Base-by-base conservation (phyloP, 106 monocot genomes). In the Dendrobium catenatum region DNA sequence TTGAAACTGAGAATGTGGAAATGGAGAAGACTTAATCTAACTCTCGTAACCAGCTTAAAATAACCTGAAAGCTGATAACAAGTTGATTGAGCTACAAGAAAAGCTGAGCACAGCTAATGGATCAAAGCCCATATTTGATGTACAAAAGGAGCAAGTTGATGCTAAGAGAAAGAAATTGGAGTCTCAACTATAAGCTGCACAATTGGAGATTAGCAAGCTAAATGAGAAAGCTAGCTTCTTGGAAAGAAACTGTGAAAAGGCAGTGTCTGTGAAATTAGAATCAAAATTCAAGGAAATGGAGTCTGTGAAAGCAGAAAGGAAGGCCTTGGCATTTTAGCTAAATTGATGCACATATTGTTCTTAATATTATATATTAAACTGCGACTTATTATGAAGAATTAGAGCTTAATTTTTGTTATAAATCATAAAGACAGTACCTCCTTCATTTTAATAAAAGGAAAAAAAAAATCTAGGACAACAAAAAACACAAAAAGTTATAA, bases 101-200 rank as follows among this genome's bases (percentile, higher is more conserved):
- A 31, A 86, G 9, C 55, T 86, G 24, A 78, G 81, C 17, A 66
- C 46, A n/a, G 79, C 78, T 7, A 51, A 82, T 51, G 80, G 72
- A 47, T 83, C 79, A 33, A 86, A 84, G 75, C 82, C 77, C 46
- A 33, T 40, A 2, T 24, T 81, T 9, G 79, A 55, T 22, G 22
- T 4, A 27, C 47, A 77, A 59, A 16, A 59, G 42, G 76, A 82
- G 58, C 6, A 6, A 20, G 48, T 70, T 2, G 70, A 86, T 61
- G 76, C 48, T n/a, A 72, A 76, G 79, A 48, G 80, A 51, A 82
- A 90, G 46, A 73, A 81, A 24, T 10, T 68, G 66, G 88, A 85
- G 61, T 68, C 79, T 82, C 84, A 89, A 78, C 82, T 93, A 27
- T 81, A 90, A 56, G 78, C 80, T 13, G 55, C 86, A 64, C 26